Percentiles rank a stretch among this genome's conserved stretches.
phyloP scores from a whole-genome alignment of 2,329 filamentous ascomycete species.

The Scolecobasidium constrictum region DNA sequence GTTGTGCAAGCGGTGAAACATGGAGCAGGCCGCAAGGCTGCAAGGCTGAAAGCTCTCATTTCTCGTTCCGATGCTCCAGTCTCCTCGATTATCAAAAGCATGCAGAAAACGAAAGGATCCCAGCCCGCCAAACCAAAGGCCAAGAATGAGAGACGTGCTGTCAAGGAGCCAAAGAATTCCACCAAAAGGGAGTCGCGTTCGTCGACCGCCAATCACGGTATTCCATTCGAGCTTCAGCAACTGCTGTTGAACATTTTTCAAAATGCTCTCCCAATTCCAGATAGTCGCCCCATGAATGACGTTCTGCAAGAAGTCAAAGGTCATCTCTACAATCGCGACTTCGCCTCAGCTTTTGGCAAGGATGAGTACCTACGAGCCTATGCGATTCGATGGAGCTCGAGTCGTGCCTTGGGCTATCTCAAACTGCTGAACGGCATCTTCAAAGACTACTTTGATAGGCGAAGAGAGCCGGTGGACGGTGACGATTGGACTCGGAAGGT shows the following conservation, averaged over 20 bases:
- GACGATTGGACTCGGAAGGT: not conserved
- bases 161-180: too few relatives aligned
- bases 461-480: not conserved
- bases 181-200: too few relatives aligned
- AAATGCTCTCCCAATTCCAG: constrained; percentile 24
- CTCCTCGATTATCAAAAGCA: too few relatives aligned
- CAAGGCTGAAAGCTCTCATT: too few relatives aligned
- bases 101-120: too few relatives aligned
- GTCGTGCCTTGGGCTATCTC: constrained; percentile 73
- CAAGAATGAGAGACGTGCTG: too few relatives aligned
- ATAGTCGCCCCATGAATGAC: constrained; percentile 38
- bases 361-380: constrained; percentile 69
- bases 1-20: too few relatives aligned
- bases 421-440: constrained; percentile 37
- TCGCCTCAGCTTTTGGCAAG: constrained; percentile 64
- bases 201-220: too few relatives aligned
- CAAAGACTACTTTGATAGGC: constrained; percentile 13
- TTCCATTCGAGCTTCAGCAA: constrained; percentile 52
- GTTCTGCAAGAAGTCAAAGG: constrained; percentile 74
- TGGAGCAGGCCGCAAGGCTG: too few relatives aligned
- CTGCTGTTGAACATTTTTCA: constrained; percentile 63
- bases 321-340: constrained; percentile 78
- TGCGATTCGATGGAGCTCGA: constrained; percentile 82
- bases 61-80: too few relatives aligned
- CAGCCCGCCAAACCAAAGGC: too few relatives aligned